These are phyloP conservation scores for Actinomucor elegans DNA, from an alignment of 371 early-diverging fungal genomes.

Conservation along the genomic window DNA sequence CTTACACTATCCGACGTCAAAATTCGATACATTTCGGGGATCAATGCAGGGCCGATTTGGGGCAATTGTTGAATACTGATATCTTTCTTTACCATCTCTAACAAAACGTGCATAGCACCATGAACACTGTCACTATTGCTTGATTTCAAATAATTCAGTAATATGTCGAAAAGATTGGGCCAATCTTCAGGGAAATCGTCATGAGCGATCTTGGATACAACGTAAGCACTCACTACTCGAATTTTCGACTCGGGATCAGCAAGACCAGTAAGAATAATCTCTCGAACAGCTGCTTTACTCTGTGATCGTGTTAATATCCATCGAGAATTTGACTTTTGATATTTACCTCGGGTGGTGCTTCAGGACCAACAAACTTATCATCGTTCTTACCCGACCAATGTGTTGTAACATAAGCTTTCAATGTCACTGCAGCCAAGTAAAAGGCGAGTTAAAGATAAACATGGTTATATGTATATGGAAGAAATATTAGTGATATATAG, in stretches of 20 bases:
- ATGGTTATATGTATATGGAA: not conserved
- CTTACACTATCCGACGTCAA: constrained; percentile 56
- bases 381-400: constrained; percentile 75
- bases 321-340: too few relatives aligned
- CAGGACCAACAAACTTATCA: constrained; percentile 60
- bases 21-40: constrained; percentile 82
- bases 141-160: constrained; percentile 69
- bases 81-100: constrained; percentile 83
- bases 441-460: constrained; percentile 26
- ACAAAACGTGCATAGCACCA: constrained; percentile 86
- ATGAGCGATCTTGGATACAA: constrained; percentile 85
- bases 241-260: constrained; percentile 60
- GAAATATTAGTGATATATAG: not conserved
- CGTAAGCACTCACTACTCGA: constrained; percentile 74
- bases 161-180: constrained; percentile 85
- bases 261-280: constrained; percentile 55
- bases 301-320: not conserved
- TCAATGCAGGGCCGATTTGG: constrained; percentile 72
- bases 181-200: constrained; percentile 95
- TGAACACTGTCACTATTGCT: constrained; percentile 75
- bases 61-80: constrained; percentile 86
- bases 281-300: constrained; percentile 54
- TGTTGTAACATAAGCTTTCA: constrained; percentile 75
- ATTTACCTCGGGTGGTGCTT: constrained; percentile 53
- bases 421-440: constrained; percentile 73